A percentile compares a stretch with the other conserved stretches of the same genome.
These are phyloP conservation scores for Dispira parvispora DNA, from an alignment of 192 early-diverging fungal genomes.

Conservation along the genomic window DNA sequence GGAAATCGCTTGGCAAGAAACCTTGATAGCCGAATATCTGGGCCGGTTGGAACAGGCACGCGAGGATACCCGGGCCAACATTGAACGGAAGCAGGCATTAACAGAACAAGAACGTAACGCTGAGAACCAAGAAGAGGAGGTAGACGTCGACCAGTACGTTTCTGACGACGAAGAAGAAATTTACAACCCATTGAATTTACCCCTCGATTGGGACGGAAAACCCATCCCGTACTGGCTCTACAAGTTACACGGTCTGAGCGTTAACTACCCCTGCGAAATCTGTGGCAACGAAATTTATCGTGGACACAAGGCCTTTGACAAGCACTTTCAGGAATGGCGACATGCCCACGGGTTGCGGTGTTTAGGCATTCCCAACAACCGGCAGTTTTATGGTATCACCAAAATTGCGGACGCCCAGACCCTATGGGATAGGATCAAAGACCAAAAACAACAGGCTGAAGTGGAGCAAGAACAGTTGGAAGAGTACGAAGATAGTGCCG, in stretches of 20 bases:
- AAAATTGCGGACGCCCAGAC: slow-evolving; percentile 69
- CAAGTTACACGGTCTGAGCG: slow-evolving; percentile 89
- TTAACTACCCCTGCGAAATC: slow-evolving; percentile 91
- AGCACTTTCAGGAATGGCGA: slow-evolving; percentile 88
- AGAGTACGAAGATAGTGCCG: slow-evolving; percentile 72
- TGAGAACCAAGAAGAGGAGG: slow-evolving; percentile 53
- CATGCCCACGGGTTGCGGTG: slow-evolving; percentile 89
- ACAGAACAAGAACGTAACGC: slow-evolving; percentile 66
- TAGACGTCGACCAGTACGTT: slow-evolving; percentile 41
- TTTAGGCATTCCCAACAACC: slow-evolving; percentile 74
- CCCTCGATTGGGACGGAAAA: slow-evolving; percentile 95
- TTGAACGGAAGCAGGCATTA: slow-evolving; percentile 82
- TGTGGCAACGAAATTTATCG: slow-evolving; percentile 91
- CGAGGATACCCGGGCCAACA: slow-evolving; percentile 70
- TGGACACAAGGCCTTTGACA: slow-evolving; percentile 90
- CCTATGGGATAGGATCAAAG: slow-evolving; percentile 80
- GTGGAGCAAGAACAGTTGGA: slow-evolving; percentile 72
- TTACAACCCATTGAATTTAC: slow-evolving; percentile 93
- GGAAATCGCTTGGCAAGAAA: slow-evolving; percentile 45
- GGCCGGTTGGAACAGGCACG: slow-evolving; percentile 33
- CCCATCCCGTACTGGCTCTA: slow-evolving; percentile 98
- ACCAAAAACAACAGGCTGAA: slow-evolving; percentile 37
- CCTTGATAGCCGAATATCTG: slow-evolving; percentile 37
- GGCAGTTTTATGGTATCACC: slow-evolving; percentile 84
- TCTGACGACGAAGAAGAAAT: slow-evolving; percentile 75